Evolutionary conservation across 805 yeast species (phyloP), one percentile per base, ranked within the genome.

Genomic region (Ogataea naganishii): DNA sequence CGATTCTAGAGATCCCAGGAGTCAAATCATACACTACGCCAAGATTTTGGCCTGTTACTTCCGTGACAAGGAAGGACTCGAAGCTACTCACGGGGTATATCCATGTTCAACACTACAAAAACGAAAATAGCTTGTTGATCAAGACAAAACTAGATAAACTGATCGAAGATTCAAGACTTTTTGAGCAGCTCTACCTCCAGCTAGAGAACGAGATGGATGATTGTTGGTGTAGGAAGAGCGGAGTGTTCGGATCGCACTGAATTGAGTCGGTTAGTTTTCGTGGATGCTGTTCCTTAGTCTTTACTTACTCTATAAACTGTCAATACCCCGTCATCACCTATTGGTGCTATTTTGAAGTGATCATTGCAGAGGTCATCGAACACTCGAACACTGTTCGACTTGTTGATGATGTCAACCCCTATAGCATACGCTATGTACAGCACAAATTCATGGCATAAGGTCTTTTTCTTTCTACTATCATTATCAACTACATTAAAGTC

Each of bases 11-110:
- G 15, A 67, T 82, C 4, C 77, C 81, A 6, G 97, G 96, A 2
- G 82, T 89, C 3, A 72, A 77, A 29, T 77, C 94, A 1, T 85
- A 84, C 45, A 74, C 94, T 0, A 80, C 85, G 0, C 96, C 97
- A 7, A 69, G 95, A 43, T 88, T 89, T 54, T 89, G 97, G 97
- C 83, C 89, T 4, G 65, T 53, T 10, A 7, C 15, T 6, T 7
- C 40, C 18, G 16, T 40, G 46, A 7, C 39, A 29, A 19, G 56
- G 25, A 64, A 60, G 27, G 43, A 37, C n/a, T 26, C 29, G 11
- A 44, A 40, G 5, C 56, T 58, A 16, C 51, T 81, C 14, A 64
- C 76, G 3, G 98, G 98, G 1, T 81, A 79, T 41, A 65, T 89
- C 10, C 97, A 92, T 48, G 66, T 89, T 8, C 95, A 84, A 49